Base-by-base conservation (phyloP, 2,329 filamentous ascomycete species). In the Elsinoe perseae region DNA sequence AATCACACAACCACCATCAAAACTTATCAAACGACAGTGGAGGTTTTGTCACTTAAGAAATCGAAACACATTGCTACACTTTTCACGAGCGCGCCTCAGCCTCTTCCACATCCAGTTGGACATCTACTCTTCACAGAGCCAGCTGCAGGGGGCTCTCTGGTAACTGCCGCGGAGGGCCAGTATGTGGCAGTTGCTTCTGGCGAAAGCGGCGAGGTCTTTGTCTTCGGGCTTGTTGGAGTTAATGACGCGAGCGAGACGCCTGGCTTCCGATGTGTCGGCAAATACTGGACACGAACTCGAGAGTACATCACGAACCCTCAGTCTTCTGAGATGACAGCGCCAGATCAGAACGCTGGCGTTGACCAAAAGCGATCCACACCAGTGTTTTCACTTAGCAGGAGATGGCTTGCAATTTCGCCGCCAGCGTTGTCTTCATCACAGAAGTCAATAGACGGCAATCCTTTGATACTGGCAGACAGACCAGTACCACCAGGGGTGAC, bases 41-140 rank as follows among this genome's bases (percentile, higher is more conserved):
- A 96, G 63, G 76, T 97, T 0, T 95, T 92, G 70, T 96, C 91
- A 1, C 74, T 97, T 58, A 83, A 81, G 63, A 87, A 84, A n/a
- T 84, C 84, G 63, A 78, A 81, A 59, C 80, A 82, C 56, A 72
- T 96, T 56, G 80, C 84, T 23, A 86, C 87, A 0, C 75, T 97
- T 7, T 84, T 95, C 59, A 80, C 84, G 63, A 83, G 85, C 42
- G 80, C 87, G 50, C 77, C 82, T 66, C 75, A 82, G 55, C 73
- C 81, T 46, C 70, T 87, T 64, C 76, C 79, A 64, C 73, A 80
- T 58, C 73, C 84, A 34, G 54, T 74, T 66, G 65, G 75, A 62
- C 82, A 85, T 72, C 77, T 82, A 4, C 72, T 84, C 20, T 86
- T 88, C 59, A 78, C 82, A 60, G 80, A 85, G 21, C 89, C 89